A percentile compares a stretch with the other conserved stretches of the same genome.
Conservation (phyloP, 805 yeast genomes). For the Yarrowia sp. region DNA sequence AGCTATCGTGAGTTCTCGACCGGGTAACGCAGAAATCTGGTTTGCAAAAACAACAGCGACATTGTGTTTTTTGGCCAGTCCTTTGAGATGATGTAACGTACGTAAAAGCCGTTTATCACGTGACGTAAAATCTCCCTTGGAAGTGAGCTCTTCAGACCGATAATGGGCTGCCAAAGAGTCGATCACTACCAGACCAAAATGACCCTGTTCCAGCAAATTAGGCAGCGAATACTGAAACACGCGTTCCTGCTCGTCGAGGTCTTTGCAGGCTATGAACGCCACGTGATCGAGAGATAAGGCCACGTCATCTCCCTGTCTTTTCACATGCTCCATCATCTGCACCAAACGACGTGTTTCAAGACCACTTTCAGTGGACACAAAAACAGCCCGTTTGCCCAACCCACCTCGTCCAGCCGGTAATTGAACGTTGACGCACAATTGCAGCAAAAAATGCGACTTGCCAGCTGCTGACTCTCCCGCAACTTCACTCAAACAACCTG, state of each 20-base stretch:
- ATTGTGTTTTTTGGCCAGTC: conserved; percentile 46
- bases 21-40: conserved; percentile 66
- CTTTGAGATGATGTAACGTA: conserved; percentile 48
- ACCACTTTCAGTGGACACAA: conserved; percentile 73
- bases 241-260: conserved; percentile 71
- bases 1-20: conserved; percentile 35
- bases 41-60: conserved; percentile 70
- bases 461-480: conserved; percentile 85
- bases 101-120: conserved; percentile 28
- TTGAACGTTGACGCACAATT: conserved; percentile 59
- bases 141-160: conserved; percentile 46
- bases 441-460: conserved; percentile 75
- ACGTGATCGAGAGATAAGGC: conserved; percentile 42
- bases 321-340: conserved; percentile 41
- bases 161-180: conserved; percentile 83
- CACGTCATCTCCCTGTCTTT: neutral
- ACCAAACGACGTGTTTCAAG: conserved; percentile 62
- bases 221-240: conserved; percentile 69
- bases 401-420: conserved; percentile 49
- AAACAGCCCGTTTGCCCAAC: conserved; percentile 52
- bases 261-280: conserved; percentile 57
- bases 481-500: conserved; percentile 63
- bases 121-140: neutral
- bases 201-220: conserved; percentile 43
- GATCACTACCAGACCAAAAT: conserved; percentile 57